Evolutionary conservation across 148 eudicot species (phyloP).

Genomic region (Dianthus caryophyllus): DNA sequence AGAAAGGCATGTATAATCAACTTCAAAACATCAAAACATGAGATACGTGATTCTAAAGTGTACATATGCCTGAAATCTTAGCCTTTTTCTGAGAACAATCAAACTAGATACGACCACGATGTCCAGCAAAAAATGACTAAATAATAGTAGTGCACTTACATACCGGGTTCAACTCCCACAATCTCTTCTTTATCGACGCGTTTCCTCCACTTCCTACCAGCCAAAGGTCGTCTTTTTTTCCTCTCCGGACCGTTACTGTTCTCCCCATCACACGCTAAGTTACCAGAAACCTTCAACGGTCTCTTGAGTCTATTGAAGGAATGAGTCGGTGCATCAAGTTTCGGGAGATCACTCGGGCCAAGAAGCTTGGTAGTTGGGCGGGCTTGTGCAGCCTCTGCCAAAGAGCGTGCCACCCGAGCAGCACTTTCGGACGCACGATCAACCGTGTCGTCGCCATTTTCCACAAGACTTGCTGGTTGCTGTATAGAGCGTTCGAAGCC

Average conservation of each 20-base stretch:
- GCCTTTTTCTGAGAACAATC: neutral
- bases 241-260: conserved; percentile 38
- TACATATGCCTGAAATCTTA: neutral
- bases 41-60: neutral
- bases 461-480: conserved; percentile 40
- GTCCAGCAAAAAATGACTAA: conserved; percentile 8
- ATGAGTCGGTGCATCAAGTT: conserved; percentile 64
- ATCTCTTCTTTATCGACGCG: conserved; percentile 49
- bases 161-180: conserved; percentile 41
- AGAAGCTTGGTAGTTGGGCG: conserved; percentile 88
- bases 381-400: conserved; percentile 73
- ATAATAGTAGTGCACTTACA: conserved; percentile 23
- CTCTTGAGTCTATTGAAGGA: conserved; percentile 60
- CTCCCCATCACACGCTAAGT: conserved; percentile 36
- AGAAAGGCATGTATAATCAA: neutral
- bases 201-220: conserved; percentile 78
- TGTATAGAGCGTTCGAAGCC: conserved; percentile 90
- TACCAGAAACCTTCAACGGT: conserved; percentile 50
- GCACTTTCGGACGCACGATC: conserved; percentile 67
- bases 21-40: neutral
- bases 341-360: conserved; percentile 56
- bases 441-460: conserved; percentile 26
- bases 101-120: neutral
- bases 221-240: conserved; percentile 75
- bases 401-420: conserved; percentile 53